Evolutionary conservation across 257 asterid genomes (phyloP).

Genomic region (Linaria vulgaris): DNA sequence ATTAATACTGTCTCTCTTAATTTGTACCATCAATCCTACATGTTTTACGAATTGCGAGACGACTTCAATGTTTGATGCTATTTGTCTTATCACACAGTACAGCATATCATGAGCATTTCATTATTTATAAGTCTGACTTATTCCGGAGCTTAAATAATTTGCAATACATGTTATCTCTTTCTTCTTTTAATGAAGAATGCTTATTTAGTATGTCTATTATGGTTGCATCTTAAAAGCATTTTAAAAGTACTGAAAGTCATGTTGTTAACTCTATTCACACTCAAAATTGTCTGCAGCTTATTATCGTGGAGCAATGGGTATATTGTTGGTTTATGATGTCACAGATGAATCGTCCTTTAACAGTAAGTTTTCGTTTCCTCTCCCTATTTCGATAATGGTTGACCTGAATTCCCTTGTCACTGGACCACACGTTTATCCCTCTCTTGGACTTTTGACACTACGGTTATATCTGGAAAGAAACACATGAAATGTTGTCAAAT

Average conservation of each 20-base stretch:
- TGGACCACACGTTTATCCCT: conserved; percentile 9
- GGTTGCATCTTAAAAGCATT: neutral
- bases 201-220: neutral
- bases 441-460: conserved; percentile 4
- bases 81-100: neutral
- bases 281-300: conserved; percentile 45
- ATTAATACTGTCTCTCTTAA: neutral
- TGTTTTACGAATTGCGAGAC: too few species aligned
- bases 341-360: conserved; percentile 64
- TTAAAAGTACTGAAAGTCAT: neutral
- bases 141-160: conserved; percentile 16
- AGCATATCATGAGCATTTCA: neutral
- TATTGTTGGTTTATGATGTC: conserved; percentile 64
- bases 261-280: conserved; percentile 18
- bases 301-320: conserved; percentile 68
- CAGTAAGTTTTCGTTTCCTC: conserved; percentile 42
- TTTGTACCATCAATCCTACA: too few species aligned
- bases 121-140: neutral
- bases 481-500: conserved; percentile 1
- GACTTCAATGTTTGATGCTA: too few species aligned
- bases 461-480: neutral
- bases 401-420: neutral
- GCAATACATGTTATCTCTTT: neutral
- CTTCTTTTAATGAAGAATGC: neutral
- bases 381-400: neutral